These are phyloP conservation scores for Wickerhamiella azymoides DNA, from an alignment of 805 yeast genomes.

Conservation along the genomic window DNA sequence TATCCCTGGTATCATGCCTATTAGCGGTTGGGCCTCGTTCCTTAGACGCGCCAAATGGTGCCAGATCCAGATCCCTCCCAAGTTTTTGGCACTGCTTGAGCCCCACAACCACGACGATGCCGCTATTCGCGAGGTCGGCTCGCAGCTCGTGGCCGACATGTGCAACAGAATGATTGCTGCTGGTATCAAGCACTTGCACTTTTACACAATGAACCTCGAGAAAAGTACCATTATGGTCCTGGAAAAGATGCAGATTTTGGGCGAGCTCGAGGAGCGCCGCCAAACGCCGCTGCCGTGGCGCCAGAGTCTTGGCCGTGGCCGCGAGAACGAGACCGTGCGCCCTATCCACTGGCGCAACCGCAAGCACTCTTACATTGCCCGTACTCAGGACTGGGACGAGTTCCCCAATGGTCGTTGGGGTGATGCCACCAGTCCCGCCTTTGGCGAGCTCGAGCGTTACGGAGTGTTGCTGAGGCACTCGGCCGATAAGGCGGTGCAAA, in stretches of 20 bases:
- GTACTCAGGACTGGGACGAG: conserved; percentile 94
- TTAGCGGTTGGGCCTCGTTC: conserved; percentile 86
- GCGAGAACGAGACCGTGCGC: conserved; percentile 70
- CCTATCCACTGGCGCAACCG: conserved; percentile 96
- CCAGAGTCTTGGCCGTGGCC: conserved; percentile 66
- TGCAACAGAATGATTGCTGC: conserved; percentile 61
- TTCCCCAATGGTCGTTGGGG: conserved; percentile 99
- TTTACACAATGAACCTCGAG: conserved; percentile 96
- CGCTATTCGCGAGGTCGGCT: conserved; percentile 72
- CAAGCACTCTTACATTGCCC: conserved; percentile 72
- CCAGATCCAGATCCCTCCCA: conserved; percentile 62
- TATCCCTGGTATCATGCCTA: conserved; percentile 98
- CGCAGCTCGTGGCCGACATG: conserved; percentile 70
- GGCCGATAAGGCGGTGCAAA: conserved; percentile 59
- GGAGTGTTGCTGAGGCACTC: conserved; percentile 68
- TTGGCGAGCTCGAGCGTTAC: conserved; percentile 74
- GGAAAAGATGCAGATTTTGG: conserved; percentile 49
- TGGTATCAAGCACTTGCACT: conserved; percentile 70
- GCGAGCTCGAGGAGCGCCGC: conserved; percentile 12
- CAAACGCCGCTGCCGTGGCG: conserved; percentile 58
- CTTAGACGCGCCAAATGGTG: conserved; percentile 93
- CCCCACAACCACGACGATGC: conserved; percentile 85
- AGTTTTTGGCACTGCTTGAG: conserved; percentile 54
- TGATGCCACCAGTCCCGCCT: conserved; percentile 94
- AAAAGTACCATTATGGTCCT: conserved; percentile 78